A percentile compares a stretch with the other conserved stretches of the same genome.
These are phyloP conservation scores for Waltergamsia citrina DNA, from an alignment of 2,329 filamentous ascomycete genomes.

Conservation along the genomic window DNA sequence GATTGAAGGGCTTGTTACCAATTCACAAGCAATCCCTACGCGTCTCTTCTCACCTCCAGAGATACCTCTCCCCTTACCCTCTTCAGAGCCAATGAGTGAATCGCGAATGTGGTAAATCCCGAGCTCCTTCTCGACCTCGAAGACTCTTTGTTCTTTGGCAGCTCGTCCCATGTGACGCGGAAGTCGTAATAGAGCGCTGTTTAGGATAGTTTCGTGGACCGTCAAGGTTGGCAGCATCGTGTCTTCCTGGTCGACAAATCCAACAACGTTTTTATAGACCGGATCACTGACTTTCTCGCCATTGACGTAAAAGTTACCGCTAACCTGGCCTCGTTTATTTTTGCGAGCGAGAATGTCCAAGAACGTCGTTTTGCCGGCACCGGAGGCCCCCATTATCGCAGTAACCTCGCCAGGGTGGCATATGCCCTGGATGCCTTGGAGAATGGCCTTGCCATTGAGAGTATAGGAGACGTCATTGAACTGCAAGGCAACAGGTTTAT, in stretches of 20 bases:
- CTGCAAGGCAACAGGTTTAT: constrained; percentile 80
- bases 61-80: constrained; percentile 87
- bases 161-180: constrained; percentile 80
- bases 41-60: constrained; percentile 94
- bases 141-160: constrained; percentile 84
- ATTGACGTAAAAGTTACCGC: constrained; percentile 84
- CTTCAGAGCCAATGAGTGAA: constrained; percentile 91
- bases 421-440: constrained; percentile 70
- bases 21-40: constrained; percentile 93
- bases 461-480: constrained; percentile 84
- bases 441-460: constrained; percentile 80
- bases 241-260: constrained; percentile 97
- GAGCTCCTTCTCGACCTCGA: constrained; percentile 91
- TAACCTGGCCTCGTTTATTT: constrained; percentile 77
- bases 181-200: constrained; percentile 84
- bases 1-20: constrained; percentile 95
- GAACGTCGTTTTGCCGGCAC: constrained; percentile 95
- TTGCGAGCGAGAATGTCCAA: constrained; percentile 92
- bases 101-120: constrained; percentile 92
- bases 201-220: constrained; percentile 95
- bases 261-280: constrained; percentile 86
- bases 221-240: constrained; percentile 93
- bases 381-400: constrained; percentile 96
- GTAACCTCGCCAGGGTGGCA: constrained; percentile 94
- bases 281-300: constrained; percentile 78